Evolutionary conservation across 331 rosid species (phyloP).

Genomic region (Malus hybrid): DNA sequence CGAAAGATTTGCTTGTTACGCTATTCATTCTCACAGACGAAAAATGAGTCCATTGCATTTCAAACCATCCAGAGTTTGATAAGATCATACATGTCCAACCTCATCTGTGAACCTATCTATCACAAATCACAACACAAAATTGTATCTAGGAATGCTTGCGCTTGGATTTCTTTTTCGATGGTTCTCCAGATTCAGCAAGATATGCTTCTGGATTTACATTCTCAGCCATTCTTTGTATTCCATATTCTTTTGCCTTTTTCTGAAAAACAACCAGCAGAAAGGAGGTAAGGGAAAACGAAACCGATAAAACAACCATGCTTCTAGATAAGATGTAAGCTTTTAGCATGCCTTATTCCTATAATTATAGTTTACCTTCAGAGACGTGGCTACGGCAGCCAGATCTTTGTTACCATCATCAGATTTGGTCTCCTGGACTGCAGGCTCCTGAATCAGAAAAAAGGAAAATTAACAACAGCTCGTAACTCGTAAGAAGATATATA

Average conservation of each 20-base stretch:
- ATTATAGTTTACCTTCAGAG: conserved; percentile 46
- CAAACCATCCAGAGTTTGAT: conserved; percentile 1
- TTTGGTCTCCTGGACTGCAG: conserved; percentile 28
- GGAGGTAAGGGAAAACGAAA: not conserved
- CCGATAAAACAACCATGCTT: not conserved
- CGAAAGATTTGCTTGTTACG: too few species aligned
- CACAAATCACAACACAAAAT: not conserved
- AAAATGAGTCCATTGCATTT: not conserved
- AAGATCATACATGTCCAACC: not conserved
- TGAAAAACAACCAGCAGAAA: conserved; percentile 14
- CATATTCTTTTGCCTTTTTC: conserved; percentile 62
- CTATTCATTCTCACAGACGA: too few species aligned
- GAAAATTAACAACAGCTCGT: not conserved
- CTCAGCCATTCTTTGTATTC: conserved; percentile 49
- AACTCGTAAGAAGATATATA: not conserved
- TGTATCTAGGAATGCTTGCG: conserved; percentile 11
- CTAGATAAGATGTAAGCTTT: not conserved
- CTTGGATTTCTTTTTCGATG: conserved; percentile 58
- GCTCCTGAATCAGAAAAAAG: conserved; percentile 46
- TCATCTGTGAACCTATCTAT: not conserved
- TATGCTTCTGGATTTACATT: conserved; percentile 52
- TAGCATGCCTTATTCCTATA: not conserved
- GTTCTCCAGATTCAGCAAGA: conserved; percentile 42
- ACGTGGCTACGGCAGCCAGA: conserved; percentile 42
- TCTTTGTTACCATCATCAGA: conserved; percentile 35